Evolutionary conservation across 768 basidiomycete genomes (phyloP).

Genomic region (Tylopilus rubrobrunneus): DNA sequence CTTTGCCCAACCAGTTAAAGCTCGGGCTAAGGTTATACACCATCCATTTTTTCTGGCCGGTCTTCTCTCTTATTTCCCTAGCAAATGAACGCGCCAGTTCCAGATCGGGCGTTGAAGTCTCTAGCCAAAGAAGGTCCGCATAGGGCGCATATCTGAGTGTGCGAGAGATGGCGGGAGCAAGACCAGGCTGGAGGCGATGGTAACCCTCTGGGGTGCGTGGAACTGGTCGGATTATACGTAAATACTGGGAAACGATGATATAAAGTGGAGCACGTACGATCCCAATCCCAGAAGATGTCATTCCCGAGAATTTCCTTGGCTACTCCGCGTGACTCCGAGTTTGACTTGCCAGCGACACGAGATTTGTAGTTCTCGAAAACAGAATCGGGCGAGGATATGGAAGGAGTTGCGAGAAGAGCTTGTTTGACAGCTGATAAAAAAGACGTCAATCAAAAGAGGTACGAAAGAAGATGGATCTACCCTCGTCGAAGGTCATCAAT

Average conservation of each 20-base stretch:
- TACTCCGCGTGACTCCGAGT: conserved; percentile 62
- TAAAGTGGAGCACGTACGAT: conserved; percentile 48
- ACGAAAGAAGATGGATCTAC: conserved; percentile 54
- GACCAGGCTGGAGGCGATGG: conserved; percentile 80
- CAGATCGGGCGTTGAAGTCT: conserved; percentile 86
- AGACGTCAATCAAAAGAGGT: background rate
- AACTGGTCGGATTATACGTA: conserved; percentile 38
- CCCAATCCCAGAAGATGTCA: conserved; percentile 85
- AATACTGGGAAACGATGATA: background rate
- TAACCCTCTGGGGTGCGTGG: conserved; percentile 90
- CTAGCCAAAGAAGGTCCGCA: conserved; percentile 89
- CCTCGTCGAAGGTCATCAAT: conserved; percentile 82
- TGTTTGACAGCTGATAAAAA: conserved; percentile 19
- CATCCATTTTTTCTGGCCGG: conserved; percentile 66
- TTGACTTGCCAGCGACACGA: conserved; percentile 62
- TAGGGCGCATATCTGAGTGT: conserved; percentile 78
- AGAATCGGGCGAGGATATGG: conserved; percentile 32
- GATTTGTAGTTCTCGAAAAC: conserved; percentile 57
- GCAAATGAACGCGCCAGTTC: conserved; percentile 78
- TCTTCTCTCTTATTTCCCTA: conserved; percentile 62
- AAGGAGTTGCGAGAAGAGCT: conserved; percentile 17
- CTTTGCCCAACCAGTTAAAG: conserved; percentile 88
- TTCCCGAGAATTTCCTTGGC: conserved; percentile 66
- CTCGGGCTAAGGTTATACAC: conserved; percentile 94
- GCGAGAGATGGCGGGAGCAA: conserved; percentile 80